phyloP scores from a whole-genome alignment of 768 basidiomycete species.

The Mycena epipterygia region DNA sequence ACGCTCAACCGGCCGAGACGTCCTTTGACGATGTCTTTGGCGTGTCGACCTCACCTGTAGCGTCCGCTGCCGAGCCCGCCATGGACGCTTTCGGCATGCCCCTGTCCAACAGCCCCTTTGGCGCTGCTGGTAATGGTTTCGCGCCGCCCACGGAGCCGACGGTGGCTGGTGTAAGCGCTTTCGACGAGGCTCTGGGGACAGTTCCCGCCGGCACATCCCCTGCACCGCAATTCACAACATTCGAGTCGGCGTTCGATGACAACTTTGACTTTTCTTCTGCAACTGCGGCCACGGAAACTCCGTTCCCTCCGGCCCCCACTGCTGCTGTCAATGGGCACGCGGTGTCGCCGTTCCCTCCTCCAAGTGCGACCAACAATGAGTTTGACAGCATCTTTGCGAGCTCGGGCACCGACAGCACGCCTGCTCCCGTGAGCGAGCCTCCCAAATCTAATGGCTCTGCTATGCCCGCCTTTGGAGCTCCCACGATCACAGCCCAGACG shows the following conservation, averaged over 20 bases:
- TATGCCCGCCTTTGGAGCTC: constrained; percentile 25
- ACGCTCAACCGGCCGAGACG: constrained; percentile 33
- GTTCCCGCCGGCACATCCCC: constrained; percentile 55
- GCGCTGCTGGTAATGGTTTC: constrained; percentile 29
- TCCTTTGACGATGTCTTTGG: constrained; percentile 76
- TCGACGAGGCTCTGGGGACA: constrained; percentile 82
- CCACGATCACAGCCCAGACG: background rate
- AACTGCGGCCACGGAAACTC: constrained; percentile 51
- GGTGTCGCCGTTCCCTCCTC: constrained; percentile 22
- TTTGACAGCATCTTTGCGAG: constrained; percentile 34
- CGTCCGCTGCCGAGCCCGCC: constrained; percentile 34
- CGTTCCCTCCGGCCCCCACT: constrained; percentile 46
- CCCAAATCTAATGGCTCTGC: constrained; percentile 22
- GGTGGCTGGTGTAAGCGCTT: constrained; percentile 70
- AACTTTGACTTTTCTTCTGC: constrained; percentile 74
- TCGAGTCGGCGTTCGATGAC: constrained; percentile 75
- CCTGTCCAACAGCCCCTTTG: constrained; percentile 38
- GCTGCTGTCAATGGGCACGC: constrained; percentile 44
- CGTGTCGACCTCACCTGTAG: constrained; percentile 43
- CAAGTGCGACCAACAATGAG: constrained; percentile 30
- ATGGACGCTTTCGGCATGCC: constrained; percentile 41
- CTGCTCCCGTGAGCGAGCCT: background rate
- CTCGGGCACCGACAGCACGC: background rate
- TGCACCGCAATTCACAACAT: constrained; percentile 62
- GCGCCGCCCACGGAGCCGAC: constrained; percentile 30